phyloP scores from a whole-genome alignment of 176 grass and related monocot species.

The Musa troglodytarum region DNA sequence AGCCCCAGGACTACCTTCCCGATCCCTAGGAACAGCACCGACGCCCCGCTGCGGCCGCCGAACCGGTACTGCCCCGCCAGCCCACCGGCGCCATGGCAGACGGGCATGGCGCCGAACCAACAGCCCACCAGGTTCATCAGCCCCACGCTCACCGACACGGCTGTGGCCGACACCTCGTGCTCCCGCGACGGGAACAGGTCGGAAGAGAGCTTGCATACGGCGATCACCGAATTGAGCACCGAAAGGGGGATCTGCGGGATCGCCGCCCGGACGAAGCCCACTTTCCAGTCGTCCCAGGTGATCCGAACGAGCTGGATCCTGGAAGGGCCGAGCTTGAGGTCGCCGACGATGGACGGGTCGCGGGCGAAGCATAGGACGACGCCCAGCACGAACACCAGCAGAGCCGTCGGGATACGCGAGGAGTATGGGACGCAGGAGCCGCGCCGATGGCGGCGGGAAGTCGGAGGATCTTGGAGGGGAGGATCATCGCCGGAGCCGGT shows the following conservation, averaged over 20 bases:
- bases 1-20: constrained; percentile 62
- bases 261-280: constrained; percentile 57
- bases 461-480: background rate
- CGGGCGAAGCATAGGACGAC: constrained; percentile 65
- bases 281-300: constrained; percentile 68
- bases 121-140: constrained; percentile 80
- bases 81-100: constrained; percentile 76
- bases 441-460: background rate
- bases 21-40: constrained; percentile 61
- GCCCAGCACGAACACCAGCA: constrained; percentile 64
- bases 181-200: constrained; percentile 61
- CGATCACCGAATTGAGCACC: constrained; percentile 81
- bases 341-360: constrained; percentile 50
- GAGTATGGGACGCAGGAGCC: constrained; percentile 8
- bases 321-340: constrained; percentile 58
- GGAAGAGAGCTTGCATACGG: constrained; percentile 87
- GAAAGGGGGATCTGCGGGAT: constrained; percentile 84
- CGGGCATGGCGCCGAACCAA: constrained; percentile 96
- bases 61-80: constrained; percentile 83
- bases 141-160: constrained; percentile 75
- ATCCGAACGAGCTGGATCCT: constrained; percentile 41
- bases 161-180: constrained; percentile 45
- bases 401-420: constrained; percentile 46
- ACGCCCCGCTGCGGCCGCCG: constrained; percentile 77
- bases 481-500: constrained; percentile 54